Evolutionary conservation across 139 green algal genomes (phyloP), one percentile per base, ranked within the genome.

Genomic region (Marvania coccoides): DNA sequence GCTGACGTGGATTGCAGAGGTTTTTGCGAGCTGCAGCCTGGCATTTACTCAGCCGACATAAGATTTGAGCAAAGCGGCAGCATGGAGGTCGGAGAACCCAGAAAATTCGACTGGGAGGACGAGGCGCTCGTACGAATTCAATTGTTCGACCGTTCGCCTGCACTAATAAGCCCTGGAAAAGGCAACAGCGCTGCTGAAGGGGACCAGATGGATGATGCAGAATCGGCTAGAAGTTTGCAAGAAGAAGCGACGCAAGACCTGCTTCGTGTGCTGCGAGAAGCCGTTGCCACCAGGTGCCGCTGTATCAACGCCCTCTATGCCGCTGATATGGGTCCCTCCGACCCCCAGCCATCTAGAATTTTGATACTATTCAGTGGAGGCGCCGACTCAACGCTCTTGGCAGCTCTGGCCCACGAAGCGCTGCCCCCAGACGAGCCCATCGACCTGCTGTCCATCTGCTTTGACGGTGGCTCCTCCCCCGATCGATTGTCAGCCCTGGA

Each of bases 361-460:
- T 69, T 94, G 26, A 62, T 97, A 0, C 78, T 96, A 14, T 96
- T 97, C 71, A 94, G 84, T 56, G 91, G 91, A 0, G 91, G 91
- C 0, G 84, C 95, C 12, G 91, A 97, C 71, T 92, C 82, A 14
- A 90, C 84, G 6, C 74, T 97, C 0, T 55, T 97, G 5, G 89
- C 91, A 6, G 83, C 78, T 1, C 56, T 95, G 10, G 81, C 85
- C 0, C 79, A 93, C 65, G 24, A 68, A 26, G 37, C 47, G 10
- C 53, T 96, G 13, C 81, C 86, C 2, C 36, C 36, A 1, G 58
- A 64, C 5, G 63, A 59, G 3, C 79, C 83, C 29, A 91, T 95
- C 29, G 91, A 97, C 60, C 82, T 97, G 6, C 74, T 75, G 35
- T 96, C 88, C 26, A 74, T 98, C 1, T 96, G 92, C 62, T 98